A percentile compares a stretch with the other conserved stretches of the same genome.
Evolutionary conservation across 1,284 basidiomycete species (phyloP).

Genomic region (Malassezia pachydermatis): DNA sequence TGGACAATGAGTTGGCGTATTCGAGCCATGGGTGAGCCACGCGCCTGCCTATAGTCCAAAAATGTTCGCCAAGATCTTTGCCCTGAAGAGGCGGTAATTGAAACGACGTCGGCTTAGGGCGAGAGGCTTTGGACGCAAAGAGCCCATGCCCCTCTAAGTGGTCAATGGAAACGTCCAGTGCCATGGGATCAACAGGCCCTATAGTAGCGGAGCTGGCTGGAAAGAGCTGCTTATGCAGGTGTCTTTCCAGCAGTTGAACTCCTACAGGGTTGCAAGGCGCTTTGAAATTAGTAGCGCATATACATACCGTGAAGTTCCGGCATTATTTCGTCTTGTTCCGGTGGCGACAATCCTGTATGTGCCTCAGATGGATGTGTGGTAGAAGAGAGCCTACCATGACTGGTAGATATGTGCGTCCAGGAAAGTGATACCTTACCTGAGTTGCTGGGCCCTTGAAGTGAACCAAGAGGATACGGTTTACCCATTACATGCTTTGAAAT

Average conservation of each 20-base stretch:
- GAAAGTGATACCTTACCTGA: no score
- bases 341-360: not conserved
- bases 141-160: constrained; percentile 72
- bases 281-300: not conserved
- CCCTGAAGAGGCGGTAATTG: constrained; percentile 77
- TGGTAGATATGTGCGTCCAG: no score
- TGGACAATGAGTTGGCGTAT: constrained; percentile 61
- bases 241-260: constrained; percentile 76
- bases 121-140: constrained; percentile 67
- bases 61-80: constrained; percentile 73
- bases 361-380: no score
- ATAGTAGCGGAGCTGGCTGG: constrained; percentile 52
- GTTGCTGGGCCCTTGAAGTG: no score
- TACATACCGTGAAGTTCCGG: no score
- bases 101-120: constrained; percentile 67
- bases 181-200: constrained; percentile 57
- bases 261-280: constrained; percentile 68
- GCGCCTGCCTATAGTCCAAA: constrained; percentile 64
- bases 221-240: constrained; percentile 74
- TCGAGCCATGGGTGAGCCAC: constrained; percentile 71
- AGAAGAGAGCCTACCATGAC: no score
- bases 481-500: no score
- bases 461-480: no score
- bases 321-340: no score
- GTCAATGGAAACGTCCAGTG: constrained; percentile 64